Conservation (phyloP, 768 basidiomycete genomes). For the Mycena belliarum region DNA sequence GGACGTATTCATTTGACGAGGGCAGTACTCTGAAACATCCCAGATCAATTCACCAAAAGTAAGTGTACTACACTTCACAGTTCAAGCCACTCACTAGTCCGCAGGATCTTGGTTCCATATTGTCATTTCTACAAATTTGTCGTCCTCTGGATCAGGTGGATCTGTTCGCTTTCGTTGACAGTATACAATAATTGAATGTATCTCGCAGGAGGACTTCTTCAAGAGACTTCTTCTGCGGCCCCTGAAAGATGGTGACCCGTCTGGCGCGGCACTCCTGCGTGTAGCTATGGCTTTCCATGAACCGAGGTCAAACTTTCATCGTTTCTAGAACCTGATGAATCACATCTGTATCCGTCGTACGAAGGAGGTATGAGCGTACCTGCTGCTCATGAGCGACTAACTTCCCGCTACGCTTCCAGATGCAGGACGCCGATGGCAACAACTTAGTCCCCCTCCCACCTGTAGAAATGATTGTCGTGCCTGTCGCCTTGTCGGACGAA, state of each 20-base stretch:
- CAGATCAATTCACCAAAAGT: conserved; percentile 82
- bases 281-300: conserved; percentile 35
- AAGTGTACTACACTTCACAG: conserved; percentile 7
- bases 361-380: conserved; percentile 58
- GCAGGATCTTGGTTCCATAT: conserved; percentile 86
- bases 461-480: conserved; percentile 72
- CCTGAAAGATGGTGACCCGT: conserved; percentile 64
- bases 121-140: conserved; percentile 86
- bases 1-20: background rate
- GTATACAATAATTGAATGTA: background rate
- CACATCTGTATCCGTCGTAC: conserved; percentile 80
- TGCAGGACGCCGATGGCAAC: conserved; percentile 81
- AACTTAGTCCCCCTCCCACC: conserved; percentile 76
- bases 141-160: conserved; percentile 67
- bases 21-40: background rate
- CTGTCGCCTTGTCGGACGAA: conserved; percentile 62
- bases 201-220: conserved; percentile 67
- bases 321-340: conserved; percentile 53
- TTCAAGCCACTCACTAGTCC: background rate
- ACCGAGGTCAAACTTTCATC: background rate
- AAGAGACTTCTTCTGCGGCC: conserved; percentile 79
- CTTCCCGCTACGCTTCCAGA: conserved; percentile 42
- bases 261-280: conserved; percentile 69
- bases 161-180: background rate
- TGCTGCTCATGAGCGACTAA: background rate